Evolutionary conservation across 331 rosid species (phyloP).

Genomic region (Ulmus americana): DNA sequence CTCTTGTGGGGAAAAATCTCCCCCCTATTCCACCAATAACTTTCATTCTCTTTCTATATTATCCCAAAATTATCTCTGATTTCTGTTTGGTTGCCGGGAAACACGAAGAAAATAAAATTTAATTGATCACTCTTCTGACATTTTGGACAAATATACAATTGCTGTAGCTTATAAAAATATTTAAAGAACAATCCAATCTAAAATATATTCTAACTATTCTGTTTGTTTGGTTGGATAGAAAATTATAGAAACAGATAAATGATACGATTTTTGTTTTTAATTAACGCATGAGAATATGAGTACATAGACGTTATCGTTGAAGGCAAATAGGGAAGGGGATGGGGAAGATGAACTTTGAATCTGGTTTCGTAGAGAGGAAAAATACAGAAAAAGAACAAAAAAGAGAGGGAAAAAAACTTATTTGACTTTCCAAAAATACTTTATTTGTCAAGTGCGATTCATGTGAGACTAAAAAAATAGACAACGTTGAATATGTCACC

Average conservation of each 20-base stretch:
- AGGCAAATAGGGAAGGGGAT: neutral
- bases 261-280: too few species aligned
- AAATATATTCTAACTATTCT: too few species aligned
- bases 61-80: neutral
- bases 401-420: too few species aligned
- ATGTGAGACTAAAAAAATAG: too few species aligned
- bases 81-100: constrained; percentile 13
- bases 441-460: too few species aligned
- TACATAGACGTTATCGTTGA: constrained; percentile 59
- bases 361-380: too few species aligned
- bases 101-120: neutral
- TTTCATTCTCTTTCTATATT: neutral
- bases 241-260: neutral
- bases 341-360: too few species aligned
- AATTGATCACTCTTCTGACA: neutral
- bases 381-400: too few species aligned
- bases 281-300: constrained; percentile 63
- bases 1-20: constrained; percentile 80
- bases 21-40: constrained; percentile 55
- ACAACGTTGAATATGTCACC: too few species aligned
- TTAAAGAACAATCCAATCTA: too few species aligned
- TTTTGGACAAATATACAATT: neutral
- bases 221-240: neutral
- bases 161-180: too few species aligned
- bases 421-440: too few species aligned